phyloP scores from a whole-genome alignment of 768 basidiomycete species.

The Amanita thiersii region DNA sequence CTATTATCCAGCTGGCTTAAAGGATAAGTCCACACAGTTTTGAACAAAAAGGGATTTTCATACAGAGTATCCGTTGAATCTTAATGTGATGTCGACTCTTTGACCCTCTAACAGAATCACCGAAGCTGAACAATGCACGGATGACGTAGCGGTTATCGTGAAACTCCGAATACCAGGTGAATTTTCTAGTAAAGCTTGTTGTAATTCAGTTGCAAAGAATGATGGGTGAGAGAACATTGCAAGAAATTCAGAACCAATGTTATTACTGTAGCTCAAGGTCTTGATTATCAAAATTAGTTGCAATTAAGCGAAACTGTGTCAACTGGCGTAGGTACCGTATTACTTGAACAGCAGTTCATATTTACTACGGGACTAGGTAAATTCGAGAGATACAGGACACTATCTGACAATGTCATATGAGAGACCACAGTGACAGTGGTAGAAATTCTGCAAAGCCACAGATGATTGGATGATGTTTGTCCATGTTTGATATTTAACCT shows the following conservation, averaged over 20 bases:
- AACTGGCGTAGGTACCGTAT: too few species aligned
- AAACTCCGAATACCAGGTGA: slow-evolving; percentile 46
- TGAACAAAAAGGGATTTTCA: too few species aligned
- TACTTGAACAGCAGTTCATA: too few species aligned
- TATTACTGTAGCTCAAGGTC: background rate
- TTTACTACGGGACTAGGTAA: too few species aligned
- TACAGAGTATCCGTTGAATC: slow-evolving; percentile 50
- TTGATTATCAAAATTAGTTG: too few species aligned
- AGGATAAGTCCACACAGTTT: too few species aligned
- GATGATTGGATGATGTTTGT: too few species aligned
- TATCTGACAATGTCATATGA: too few species aligned
- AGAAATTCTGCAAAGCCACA: too few species aligned
- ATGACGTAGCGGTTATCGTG: slow-evolving; percentile 27
- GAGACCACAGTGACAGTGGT: too few species aligned
- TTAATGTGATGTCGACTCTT: slow-evolving; percentile 36
- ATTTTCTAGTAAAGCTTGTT: slow-evolving; percentile 48
- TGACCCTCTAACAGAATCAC: slow-evolving; percentile 53
- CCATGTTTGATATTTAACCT: background rate
- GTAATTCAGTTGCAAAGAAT: slow-evolving; percentile 44
- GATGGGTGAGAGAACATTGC: slow-evolving; percentile 15
- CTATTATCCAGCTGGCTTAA: background rate
- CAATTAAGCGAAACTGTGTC: too few species aligned
- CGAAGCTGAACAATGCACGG: slow-evolving; percentile 41
- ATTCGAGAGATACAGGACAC: too few species aligned
- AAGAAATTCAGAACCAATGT: slow-evolving; percentile 10